These are phyloP conservation scores for Saccharomycopsis fermentans DNA, from an alignment of 805 yeast species.

Conservation along the genomic window DNA sequence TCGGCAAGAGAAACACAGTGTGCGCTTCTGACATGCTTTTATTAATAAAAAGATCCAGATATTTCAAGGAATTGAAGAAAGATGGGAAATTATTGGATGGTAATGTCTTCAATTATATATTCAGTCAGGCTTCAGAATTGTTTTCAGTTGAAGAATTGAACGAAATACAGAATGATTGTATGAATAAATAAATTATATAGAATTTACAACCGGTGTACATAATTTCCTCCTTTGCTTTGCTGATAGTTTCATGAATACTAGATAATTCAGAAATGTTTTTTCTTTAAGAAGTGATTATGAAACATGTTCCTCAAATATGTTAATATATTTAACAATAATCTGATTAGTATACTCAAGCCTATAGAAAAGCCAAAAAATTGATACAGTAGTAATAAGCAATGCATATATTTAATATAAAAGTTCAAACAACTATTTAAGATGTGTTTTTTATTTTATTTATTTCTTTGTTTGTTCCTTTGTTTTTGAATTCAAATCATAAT, in stretches of 20 bases:
- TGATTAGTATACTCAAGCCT: no score
- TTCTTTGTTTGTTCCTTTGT: no score
- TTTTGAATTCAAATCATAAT: neutral
- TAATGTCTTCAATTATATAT: constrained; percentile 2
- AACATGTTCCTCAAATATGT: no score
- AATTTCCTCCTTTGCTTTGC: no score
- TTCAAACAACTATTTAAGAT: neutral
- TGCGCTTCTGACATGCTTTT: constrained; percentile 9
- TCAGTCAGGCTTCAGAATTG: constrained; percentile 2
- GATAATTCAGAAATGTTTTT: no score
- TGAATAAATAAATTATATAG: neutral
- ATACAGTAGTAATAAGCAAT: neutral
- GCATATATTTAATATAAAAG: neutral
- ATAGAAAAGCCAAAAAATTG: neutral
- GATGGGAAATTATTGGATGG: neutral
- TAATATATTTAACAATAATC: no score
- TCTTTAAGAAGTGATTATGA: no score
- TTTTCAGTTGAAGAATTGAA: constrained; percentile 7
- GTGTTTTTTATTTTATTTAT: neutral
- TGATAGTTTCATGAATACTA: no score
- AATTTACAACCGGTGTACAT: no score
- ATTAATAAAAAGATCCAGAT: constrained; percentile 7
- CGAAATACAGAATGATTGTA: constrained; percentile 9
- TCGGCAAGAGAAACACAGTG: constrained; percentile 11
- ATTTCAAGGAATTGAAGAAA: neutral